Evolutionary conservation across 78 protist genomes (phyloP), one percentile per base, ranked within the genome.

Genomic region (Isochrysis galbana): DNA sequence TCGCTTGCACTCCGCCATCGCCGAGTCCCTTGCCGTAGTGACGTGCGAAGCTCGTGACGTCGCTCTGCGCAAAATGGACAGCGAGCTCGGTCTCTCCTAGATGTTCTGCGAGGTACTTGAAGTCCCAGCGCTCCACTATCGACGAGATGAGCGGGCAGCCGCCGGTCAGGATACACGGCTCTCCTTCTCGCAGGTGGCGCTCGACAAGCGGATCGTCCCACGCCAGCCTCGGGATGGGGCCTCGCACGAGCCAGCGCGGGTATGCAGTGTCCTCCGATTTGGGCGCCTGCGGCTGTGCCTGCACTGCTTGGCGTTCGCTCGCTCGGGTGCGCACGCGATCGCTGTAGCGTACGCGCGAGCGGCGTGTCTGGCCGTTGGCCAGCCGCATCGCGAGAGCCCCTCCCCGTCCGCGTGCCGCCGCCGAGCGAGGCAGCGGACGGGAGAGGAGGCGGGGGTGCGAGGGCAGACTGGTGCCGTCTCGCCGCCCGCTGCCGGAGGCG

Each of bases 11-110:
- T 1, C 47, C 84, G 46, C 84, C 84, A 1, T 21, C n/a, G 84
- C 84, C 84, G 23, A 77, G 84, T 4, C 84, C 84, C n/a, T 10
- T 29, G 84, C 84, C 84, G 84, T 77, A 77, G 47, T 23, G 19
- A 17, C 84, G 84, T 23, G 84, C 84, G 84, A 39, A 39, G 14
- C 2, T 5, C 5, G 25, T 0, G 34, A 4, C 23, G 7, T 5
- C 32, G 44, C 5, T 11, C 0, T 41, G 84, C 17, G 46, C 46
- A 29, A 36, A 77, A 46, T 77, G 84, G 34, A 39, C 46, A 21
- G 3, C 1, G 84, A 77, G 84, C 17, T 25, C 2, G 47, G 2
- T 11, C 22, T 1, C 2, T 17, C 84, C 84, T 26, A 36, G 23
- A 5, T 1, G 19, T 1, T 21, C 5, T 26, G 84, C 44, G 32